Evolutionary conservation across 495 filamentous ascomycete species (phyloP).

Genomic region (Hypoxylon intermedium): DNA sequence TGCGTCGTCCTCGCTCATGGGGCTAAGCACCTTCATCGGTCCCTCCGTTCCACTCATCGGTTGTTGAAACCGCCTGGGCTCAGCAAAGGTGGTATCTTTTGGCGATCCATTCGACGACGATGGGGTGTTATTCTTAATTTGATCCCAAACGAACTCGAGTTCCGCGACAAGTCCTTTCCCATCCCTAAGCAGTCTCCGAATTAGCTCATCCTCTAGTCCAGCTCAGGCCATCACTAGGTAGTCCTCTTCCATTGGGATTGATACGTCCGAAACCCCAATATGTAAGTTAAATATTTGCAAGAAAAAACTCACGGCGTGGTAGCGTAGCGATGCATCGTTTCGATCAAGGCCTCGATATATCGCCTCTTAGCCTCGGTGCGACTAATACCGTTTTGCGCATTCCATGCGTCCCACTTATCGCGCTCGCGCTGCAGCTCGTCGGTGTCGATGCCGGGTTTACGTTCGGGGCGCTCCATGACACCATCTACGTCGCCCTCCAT

Average conservation of each 20-base stretch:
- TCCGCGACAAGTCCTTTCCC: slow-evolving; percentile 88
- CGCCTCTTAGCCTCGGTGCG: slow-evolving; percentile 92
- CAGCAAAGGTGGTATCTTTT: slow-evolving; percentile 46
- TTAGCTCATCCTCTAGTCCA: slow-evolving; percentile 4
- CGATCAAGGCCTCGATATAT: slow-evolving; percentile 91
- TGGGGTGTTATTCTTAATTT: slow-evolving; percentile 83
- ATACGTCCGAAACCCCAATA: too few relatives aligned
- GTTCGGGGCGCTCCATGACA: slow-evolving; percentile 83
- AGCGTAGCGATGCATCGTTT: slow-evolving; percentile 95
- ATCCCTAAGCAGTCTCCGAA: slow-evolving; percentile 56
- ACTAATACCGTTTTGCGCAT: slow-evolving; percentile 76
- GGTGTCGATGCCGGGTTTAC: slow-evolving; percentile 42
- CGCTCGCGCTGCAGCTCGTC: slow-evolving; percentile 62
- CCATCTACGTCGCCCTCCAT: slow-evolving; percentile 97
- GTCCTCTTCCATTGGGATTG: too few relatives aligned
- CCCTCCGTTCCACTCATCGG: slow-evolving; percentile 58
- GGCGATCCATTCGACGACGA: slow-evolving; percentile 65
- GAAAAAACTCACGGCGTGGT: slow-evolving; percentile 66
- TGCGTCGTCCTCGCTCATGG: slow-evolving; percentile 80
- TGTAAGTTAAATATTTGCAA: too few relatives aligned
- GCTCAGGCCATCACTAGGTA: not conserved
- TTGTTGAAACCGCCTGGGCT: slow-evolving; percentile 50
- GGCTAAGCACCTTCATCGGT: slow-evolving; percentile 74
- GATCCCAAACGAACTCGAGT: slow-evolving; percentile 98
- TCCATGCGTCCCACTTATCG: slow-evolving; percentile 90